A percentile compares a stretch with the other conserved stretches of the same genome.
Conservation (phyloP, 495 filamentous ascomycete genomes). For the Pyronema domesticum region DNA sequence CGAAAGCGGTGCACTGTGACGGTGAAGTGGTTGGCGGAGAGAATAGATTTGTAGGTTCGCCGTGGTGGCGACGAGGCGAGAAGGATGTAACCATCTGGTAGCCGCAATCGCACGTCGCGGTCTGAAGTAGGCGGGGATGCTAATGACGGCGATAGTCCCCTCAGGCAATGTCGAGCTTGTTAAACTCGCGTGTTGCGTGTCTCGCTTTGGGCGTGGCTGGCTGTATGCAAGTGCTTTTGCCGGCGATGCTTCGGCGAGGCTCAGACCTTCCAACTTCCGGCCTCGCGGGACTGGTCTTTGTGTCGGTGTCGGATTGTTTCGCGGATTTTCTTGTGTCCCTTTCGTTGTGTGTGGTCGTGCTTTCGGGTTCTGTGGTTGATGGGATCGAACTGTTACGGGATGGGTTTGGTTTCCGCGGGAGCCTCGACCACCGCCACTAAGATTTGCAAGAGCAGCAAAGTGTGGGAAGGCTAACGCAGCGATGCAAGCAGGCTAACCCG, state of each 20-base stretch:
- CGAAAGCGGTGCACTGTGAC: conserved; percentile 17
- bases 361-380: no score
- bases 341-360: no score
- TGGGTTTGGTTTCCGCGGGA: not conserved
- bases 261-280: no score
- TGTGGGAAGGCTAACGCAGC: not conserved
- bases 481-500: no score
- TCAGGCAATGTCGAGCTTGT: no score
- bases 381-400: conserved; percentile 5
- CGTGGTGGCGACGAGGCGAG: conserved; percentile 24
- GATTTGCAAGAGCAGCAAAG: not conserved
- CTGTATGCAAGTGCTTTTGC: no score
- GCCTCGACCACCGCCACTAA: not conserved
- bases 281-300: no score
- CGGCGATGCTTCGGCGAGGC: no score
- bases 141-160: conserved; percentile 1
- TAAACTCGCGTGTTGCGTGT: no score
- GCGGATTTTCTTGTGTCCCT: no score
- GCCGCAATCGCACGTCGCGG: conserved; percentile 12
- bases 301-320: no score
- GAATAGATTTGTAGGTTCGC: conserved; percentile 21
- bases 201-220: no score
- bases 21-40: conserved; percentile 15
- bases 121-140: conserved; percentile 5
- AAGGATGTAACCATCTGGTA: conserved; percentile 23